These are phyloP conservation scores for Coccomyxa subellipsoidea DNA, from an alignment of 163 green algal species.

Conservation along the genomic window DNA sequence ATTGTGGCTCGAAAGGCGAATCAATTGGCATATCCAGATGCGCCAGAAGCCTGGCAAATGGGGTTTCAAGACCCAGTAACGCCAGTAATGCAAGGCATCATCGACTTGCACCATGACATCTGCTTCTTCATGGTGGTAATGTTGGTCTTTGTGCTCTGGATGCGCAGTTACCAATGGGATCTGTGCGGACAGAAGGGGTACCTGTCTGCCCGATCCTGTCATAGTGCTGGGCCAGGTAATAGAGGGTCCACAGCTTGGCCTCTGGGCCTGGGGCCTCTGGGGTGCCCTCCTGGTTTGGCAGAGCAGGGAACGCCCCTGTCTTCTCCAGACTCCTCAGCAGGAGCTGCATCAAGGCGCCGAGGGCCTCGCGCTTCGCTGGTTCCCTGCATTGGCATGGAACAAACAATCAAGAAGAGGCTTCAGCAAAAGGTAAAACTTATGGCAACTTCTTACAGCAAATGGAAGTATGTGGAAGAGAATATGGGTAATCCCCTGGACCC, in stretches of 20 bases:
- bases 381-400: constrained; percentile 14
- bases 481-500: too few relatives aligned
- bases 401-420: too few relatives aligned
- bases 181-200: neutral
- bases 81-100: constrained; percentile 61
- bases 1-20: too few relatives aligned
- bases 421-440: too few relatives aligned
- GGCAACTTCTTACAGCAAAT: too few relatives aligned
- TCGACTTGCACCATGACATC: constrained; percentile 36
- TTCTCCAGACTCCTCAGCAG: constrained; percentile 20
- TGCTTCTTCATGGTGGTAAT: neutral
- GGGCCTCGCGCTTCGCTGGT: constrained; percentile 15
- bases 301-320: constrained; percentile 33
- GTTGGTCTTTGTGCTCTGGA: neutral
- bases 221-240: constrained; percentile 86
- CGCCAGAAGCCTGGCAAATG: constrained; percentile 55
- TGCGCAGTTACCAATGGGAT: neutral
- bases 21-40: constrained; percentile 31
- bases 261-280: constrained; percentile 18
- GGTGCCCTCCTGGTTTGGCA: constrained; percentile 10
- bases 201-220: constrained; percentile 52
- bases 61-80: constrained; percentile 58
- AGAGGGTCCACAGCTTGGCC: constrained; percentile 59
- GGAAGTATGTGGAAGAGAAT: too few relatives aligned
- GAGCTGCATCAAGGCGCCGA: constrained; percentile 58